A percentile compares a stretch with the other conserved stretches of the same genome.
phyloP scores from a whole-genome alignment of 1,139 yeast species.

The Pichia inconspicua region DNA sequence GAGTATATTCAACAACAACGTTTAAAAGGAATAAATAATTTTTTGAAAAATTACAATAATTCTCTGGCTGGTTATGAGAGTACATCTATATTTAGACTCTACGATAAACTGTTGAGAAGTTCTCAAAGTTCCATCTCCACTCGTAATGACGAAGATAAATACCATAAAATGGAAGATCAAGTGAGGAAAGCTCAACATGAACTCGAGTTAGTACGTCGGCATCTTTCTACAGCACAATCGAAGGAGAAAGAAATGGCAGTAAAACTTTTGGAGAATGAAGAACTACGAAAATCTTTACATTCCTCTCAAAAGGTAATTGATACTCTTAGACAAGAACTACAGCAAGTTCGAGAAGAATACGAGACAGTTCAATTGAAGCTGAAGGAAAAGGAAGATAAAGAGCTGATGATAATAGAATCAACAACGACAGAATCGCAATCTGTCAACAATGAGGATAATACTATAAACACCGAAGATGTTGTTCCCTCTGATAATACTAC shows the following conservation, averaged over 20 bases:
- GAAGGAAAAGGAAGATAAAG: background rate
- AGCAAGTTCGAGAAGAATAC: background rate
- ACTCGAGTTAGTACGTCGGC: slow-evolving; percentile 16
- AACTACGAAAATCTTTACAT: background rate
- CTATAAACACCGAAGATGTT: background rate
- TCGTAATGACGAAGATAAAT: background rate
- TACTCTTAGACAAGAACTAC: background rate
- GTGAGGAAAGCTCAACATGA: slow-evolving; percentile 4
- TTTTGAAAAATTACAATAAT: slow-evolving; percentile 28
- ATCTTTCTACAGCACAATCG: slow-evolving; percentile 15
- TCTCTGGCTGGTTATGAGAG: slow-evolving; percentile 10
- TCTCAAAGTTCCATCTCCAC: background rate
- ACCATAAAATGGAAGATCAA: background rate
- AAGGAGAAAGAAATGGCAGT: slow-evolving; percentile 13
- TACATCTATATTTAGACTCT: slow-evolving; percentile 6
- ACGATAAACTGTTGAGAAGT: slow-evolving; percentile 7
- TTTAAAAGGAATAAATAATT: slow-evolving; percentile 23
- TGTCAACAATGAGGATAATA: no score
- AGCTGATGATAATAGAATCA: no score
- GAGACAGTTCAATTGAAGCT: background rate
- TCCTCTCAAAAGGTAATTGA: background rate
- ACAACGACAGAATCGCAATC: background rate
- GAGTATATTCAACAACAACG: slow-evolving; percentile 29
- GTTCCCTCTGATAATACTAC: background rate
- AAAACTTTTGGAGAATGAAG: slow-evolving; percentile 1